Conservation (phyloP, 2,329 filamentous ascomycete genomes). For the Cryphonectria carpinicola region DNA sequence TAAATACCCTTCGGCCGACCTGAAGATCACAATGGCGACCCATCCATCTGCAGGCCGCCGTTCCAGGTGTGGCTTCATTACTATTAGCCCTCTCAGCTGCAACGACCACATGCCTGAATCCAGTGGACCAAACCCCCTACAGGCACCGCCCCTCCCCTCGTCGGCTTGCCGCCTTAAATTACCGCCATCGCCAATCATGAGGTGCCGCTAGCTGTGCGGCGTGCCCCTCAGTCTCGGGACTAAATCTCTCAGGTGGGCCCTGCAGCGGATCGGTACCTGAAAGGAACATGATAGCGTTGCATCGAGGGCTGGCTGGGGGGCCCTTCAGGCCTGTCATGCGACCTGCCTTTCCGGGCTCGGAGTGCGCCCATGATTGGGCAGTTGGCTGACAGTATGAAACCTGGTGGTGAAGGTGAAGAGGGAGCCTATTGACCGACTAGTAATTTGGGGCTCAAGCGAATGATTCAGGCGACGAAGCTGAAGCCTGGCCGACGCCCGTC, state of each 20-base stretch:
- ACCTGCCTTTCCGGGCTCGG: neutral
- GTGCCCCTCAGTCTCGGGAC: conserved; percentile 2
- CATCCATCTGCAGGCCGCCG: neutral
- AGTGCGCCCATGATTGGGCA: neutral
- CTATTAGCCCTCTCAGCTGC: neutral
- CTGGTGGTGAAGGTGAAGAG: neutral
- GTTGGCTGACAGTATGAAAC: neutral
- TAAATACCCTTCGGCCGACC: neutral
- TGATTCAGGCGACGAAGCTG: neutral
- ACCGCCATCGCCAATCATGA: conserved; percentile 4
- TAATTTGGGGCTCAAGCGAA: neutral
- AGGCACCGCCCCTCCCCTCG: neutral
- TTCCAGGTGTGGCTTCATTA: neutral
- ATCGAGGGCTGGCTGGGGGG: neutral
- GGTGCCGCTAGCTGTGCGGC: neutral
- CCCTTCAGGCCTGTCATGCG: neutral
- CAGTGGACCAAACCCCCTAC: neutral
- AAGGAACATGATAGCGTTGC: conserved; percentile 2
- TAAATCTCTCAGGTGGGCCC: conserved; percentile 9
- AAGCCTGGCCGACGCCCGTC: neutral
- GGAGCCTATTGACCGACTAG: neutral
- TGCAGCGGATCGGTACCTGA: conserved; percentile 7
- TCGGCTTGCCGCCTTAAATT: neutral
- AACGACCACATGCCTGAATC: neutral
- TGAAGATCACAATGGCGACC: neutral